These are phyloP conservation scores for Plenodomus tracheiphilus DNA, from an alignment of 2,329 filamentous ascomycete genomes.

Conservation along the genomic window DNA sequence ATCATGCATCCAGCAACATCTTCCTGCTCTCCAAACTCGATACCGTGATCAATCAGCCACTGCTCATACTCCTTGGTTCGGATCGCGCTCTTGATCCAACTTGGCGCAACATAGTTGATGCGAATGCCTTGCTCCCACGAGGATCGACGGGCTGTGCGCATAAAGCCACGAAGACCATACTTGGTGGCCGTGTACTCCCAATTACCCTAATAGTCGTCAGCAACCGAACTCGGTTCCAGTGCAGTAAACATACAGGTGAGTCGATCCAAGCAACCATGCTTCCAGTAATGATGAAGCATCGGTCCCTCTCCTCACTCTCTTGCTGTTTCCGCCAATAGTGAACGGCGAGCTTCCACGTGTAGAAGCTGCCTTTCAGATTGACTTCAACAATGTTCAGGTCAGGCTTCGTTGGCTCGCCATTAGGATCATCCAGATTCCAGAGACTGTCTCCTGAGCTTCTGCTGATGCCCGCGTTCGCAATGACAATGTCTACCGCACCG, in stretches of 20 bases:
- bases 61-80: constrained; percentile 47
- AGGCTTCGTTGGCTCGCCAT: constrained; percentile 17
- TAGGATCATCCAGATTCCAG: constrained; percentile 52
- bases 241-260: constrained; percentile 9
- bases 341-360: constrained; percentile 22
- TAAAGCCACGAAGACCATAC: constrained; percentile 20
- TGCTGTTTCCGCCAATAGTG: constrained; percentile 23
- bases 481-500: constrained; percentile 41
- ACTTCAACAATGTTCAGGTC: constrained; percentile 19
- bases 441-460: constrained; percentile 44
- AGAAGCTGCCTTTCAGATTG: constrained; percentile 18
- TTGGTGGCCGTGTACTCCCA: constrained; percentile 48
- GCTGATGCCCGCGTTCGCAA: constrained; percentile 23
- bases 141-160: constrained; percentile 16
- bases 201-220: constrained; percentile 15
- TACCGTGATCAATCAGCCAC: constrained; percentile 45
- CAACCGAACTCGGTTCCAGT: not conserved
- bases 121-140: constrained; percentile 20
- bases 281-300: constrained; percentile 23
- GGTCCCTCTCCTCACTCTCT: constrained; percentile 15
- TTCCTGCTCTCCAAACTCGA: constrained; percentile 44
- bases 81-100: constrained; percentile 26
- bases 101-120: constrained; percentile 21
- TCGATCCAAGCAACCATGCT: constrained; percentile 23
- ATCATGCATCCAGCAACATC: constrained; percentile 41